Evolutionary conservation across 208 protist genomes (phyloP).

Genomic region (Leishmania turanica): DNA sequence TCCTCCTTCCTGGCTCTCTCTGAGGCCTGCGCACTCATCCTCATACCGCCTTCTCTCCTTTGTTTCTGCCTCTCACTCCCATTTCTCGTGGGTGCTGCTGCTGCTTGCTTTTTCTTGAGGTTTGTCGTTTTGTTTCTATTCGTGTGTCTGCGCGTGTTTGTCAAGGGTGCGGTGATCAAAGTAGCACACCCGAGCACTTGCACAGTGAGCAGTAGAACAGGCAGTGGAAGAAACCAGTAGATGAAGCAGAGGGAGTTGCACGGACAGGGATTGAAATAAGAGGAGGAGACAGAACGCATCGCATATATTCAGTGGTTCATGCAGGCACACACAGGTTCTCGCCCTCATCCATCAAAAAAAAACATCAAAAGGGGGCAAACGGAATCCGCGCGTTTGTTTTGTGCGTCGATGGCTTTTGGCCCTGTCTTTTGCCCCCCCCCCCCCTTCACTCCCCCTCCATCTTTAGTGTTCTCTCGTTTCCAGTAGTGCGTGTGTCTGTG

Average conservation of each 20-base stretch:
- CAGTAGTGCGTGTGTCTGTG: not conserved
- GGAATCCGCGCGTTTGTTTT: not conserved
- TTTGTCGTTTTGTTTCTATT: not conserved
- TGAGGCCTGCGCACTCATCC: not conserved
- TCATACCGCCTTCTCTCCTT: constrained; percentile 6
- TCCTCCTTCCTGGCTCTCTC: constrained; percentile 3
- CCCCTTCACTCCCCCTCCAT: not conserved
- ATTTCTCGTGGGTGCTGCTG: not conserved
- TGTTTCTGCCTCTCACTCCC: constrained; percentile 6
- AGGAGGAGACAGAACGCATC: not conserved
- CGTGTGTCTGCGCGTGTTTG: not conserved
- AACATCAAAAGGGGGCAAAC: not conserved
- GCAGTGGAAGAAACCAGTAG: too few species aligned
- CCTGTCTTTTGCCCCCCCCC: not conserved
- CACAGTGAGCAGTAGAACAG: not conserved
- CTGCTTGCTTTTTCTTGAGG: not conserved
- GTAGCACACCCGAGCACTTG: not conserved
- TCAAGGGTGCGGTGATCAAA: not conserved
- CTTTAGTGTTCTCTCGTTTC: constrained; percentile 8
- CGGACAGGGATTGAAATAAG: not conserved
- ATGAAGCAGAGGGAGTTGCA: not conserved
- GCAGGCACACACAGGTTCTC: not conserved
- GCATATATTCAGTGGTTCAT: not conserved
- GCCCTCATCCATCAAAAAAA: not conserved
- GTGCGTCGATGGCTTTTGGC: not conserved